Evolutionary conservation across 495 filamentous ascomycete species (phyloP).

Genomic region (Daldinia loculata): DNA sequence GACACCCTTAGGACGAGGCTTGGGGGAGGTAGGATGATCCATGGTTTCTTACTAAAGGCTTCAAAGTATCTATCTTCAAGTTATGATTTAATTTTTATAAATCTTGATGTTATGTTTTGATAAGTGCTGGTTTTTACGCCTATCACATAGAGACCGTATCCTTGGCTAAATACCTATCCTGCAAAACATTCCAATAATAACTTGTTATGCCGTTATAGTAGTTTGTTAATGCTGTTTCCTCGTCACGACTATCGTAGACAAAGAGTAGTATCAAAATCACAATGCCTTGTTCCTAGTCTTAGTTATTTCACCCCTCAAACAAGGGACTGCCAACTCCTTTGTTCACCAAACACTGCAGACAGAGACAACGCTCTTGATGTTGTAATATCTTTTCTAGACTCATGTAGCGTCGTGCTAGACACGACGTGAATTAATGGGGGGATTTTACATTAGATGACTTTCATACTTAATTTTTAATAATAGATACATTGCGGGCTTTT

Average conservation of each 20-base stretch:
- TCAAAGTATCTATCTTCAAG: not conserved
- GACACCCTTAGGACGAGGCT: not conserved
- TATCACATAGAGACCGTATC: not conserved
- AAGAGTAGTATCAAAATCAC: not conserved
- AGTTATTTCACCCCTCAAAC: not conserved
- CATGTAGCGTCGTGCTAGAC: not conserved
- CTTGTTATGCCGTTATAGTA: not conserved
- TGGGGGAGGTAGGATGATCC: not conserved
- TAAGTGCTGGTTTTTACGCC: not conserved
- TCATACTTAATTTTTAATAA: slow-evolving; percentile 20
- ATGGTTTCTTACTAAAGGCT: not conserved
- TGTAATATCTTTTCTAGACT: not conserved
- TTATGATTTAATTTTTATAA: not conserved
- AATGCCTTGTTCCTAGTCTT: not conserved
- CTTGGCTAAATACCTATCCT: not conserved
- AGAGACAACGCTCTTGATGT: not conserved
- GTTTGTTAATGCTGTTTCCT: not conserved
- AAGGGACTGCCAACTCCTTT: not conserved
- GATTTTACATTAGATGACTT: slow-evolving; percentile 16
- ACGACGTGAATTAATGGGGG: not conserved
- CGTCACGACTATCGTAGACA: not conserved
- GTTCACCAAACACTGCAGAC: not conserved
- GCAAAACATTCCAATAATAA: not conserved
- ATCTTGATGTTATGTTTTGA: not conserved
- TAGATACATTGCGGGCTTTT: slow-evolving; percentile 18